phyloP scores from a whole-genome alignment of 2,329 filamentous ascomycete species.

The Purpureocillium takamizusanense region DNA sequence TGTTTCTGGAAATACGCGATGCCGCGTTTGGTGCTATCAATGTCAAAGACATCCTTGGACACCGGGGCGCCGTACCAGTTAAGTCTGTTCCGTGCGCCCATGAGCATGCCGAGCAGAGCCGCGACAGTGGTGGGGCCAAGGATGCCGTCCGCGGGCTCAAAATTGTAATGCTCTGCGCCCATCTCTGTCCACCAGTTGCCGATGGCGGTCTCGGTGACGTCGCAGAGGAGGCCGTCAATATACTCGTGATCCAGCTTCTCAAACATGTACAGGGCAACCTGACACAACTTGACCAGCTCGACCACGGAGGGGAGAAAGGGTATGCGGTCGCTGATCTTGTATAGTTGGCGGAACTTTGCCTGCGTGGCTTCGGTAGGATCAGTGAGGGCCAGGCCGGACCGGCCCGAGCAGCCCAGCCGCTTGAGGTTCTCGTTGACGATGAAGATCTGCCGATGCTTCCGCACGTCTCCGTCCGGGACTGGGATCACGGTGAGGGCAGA shows the following conservation, averaged over 20 bases:
- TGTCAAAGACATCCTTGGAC: slow-evolving; percentile 84
- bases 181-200: slow-evolving; percentile 96
- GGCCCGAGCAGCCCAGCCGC: slow-evolving; percentile 81
- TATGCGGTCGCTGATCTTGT: slow-evolving; percentile 77
- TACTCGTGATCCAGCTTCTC: slow-evolving; percentile 81
- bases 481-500: slow-evolving; percentile 87
- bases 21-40: slow-evolving; percentile 71
- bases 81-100: slow-evolving; percentile 83
- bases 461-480: slow-evolving; percentile 78
- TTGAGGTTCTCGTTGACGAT: slow-evolving; percentile 94
- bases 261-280: slow-evolving; percentile 81
- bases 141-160: slow-evolving; percentile 87
- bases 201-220: slow-evolving; percentile 82
- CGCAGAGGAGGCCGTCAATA: slow-evolving; percentile 85
- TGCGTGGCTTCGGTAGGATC: slow-evolving; percentile 72
- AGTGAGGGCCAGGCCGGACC: slow-evolving; percentile 74
- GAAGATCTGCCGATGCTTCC: slow-evolving; percentile 71
- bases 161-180: slow-evolving; percentile 82
- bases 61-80: slow-evolving; percentile 79
- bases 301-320: slow-evolving; percentile 69
- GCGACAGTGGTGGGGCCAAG: slow-evolving; percentile 87
- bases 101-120: slow-evolving; percentile 75
- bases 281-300: slow-evolving; percentile 85
- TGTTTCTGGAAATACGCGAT: slow-evolving; percentile 86
- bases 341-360: slow-evolving; percentile 86